Percentiles rank a stretch among this genome's conserved stretches.
phyloP scores from a whole-genome alignment of 2,329 filamentous ascomycete genomes.

The Fusarium metavorans region DNA sequence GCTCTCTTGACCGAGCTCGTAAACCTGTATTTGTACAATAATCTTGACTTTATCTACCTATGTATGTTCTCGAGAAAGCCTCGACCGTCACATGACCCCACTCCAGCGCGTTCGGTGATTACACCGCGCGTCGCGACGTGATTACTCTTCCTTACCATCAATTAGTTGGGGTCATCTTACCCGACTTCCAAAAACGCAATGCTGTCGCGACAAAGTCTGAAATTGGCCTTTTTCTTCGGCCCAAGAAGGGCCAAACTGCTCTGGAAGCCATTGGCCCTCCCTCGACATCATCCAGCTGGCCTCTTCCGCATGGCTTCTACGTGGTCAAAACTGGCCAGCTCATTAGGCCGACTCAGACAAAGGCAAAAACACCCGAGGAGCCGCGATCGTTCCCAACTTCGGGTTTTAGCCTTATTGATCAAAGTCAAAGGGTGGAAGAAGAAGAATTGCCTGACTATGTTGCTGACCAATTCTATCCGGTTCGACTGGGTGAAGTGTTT shows the following conservation, averaged over 20 bases:
- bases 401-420: neutral
- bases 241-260: neutral
- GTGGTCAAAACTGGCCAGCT: neutral
- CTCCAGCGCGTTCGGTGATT: neutral
- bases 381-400: neutral
- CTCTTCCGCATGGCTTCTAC: neutral
- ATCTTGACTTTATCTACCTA: neutral
- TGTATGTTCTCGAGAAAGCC: neutral
- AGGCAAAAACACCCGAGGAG: neutral
- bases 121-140: neutral
- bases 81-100: neutral
- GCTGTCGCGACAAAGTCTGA: neutral
- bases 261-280: neutral
- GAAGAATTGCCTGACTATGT: conserved; percentile 52
- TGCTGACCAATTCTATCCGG: conserved; percentile 52
- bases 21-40: neutral
- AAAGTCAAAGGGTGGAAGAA: conserved; percentile 46
- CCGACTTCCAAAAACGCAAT: neutral
- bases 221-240: neutral
- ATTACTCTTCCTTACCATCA: neutral
- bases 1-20: neutral
- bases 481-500: conserved; percentile 53
- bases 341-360: neutral
- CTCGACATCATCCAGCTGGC: neutral
- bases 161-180: neutral